A percentile compares a stretch with the other conserved stretches of the same genome.
Conservation (phyloP, 225 moss, liverwort and hornwort species). For the Thuidium tamariscinum region DNA sequence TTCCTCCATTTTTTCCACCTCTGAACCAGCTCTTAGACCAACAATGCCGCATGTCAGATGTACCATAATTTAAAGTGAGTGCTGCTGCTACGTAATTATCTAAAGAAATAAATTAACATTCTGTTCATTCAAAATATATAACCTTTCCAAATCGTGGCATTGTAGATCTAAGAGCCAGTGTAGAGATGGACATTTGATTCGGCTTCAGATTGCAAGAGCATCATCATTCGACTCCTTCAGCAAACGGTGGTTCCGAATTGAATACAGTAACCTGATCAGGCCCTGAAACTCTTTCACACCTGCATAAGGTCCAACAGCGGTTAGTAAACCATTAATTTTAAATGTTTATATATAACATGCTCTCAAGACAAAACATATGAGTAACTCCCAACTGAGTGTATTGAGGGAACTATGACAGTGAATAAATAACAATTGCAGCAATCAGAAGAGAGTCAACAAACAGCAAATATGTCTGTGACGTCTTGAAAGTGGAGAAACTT, state of each 20-base stretch:
- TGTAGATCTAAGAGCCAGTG: constrained; percentile 18
- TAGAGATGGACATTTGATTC: neutral
- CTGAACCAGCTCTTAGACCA: constrained; percentile 1
- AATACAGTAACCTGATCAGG: neutral
- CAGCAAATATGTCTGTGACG: neutral
- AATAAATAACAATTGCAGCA: neutral
- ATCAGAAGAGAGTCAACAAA: neutral
- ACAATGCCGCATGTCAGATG: neutral
- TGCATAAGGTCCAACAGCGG: neutral
- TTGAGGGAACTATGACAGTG: no score
- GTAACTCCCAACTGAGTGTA: neutral
- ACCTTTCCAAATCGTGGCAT: neutral
- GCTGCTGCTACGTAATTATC: no score
- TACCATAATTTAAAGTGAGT: neutral
- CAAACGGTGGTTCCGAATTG: neutral
- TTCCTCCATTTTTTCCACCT: neutral
- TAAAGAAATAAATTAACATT: neutral
- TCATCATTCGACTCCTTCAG: neutral
- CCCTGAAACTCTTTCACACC: neutral
- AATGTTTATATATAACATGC: neutral
- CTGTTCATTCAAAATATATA: neutral
- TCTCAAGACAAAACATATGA: neutral
- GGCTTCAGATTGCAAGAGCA: neutral
- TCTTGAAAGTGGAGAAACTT: neutral
- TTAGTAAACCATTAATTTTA: neutral